These are phyloP conservation scores for Westerdykella sp. DNA, from an alignment of 2,329 filamentous ascomycete species.

Conservation along the genomic window DNA sequence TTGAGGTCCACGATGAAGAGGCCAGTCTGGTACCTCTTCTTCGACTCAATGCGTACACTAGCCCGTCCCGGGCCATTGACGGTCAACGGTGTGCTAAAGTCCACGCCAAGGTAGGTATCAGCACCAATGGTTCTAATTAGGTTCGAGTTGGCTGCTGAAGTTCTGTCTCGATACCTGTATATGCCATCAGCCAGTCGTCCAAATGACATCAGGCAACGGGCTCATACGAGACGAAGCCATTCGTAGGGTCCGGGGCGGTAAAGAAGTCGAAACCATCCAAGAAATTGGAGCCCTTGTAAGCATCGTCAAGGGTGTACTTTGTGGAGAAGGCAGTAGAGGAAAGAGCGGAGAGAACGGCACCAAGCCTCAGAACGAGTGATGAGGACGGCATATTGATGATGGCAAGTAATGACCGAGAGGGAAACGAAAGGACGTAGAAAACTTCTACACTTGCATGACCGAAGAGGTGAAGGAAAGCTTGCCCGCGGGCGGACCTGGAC, in stretches of 20 bases:
- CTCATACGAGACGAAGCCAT: conserved; percentile 23
- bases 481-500: no score
- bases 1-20: conserved; percentile 29
- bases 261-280: conserved; percentile 26
- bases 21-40: conserved; percentile 20
- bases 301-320: conserved; percentile 14
- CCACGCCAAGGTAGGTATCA: conserved; percentile 40
- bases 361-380: conserved; percentile 21
- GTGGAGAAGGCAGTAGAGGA: conserved; percentile 17
- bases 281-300: conserved; percentile 14
- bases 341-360: conserved; percentile 17
- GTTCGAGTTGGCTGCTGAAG: conserved; percentile 2
- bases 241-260: conserved; percentile 17
- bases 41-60: conserved; percentile 26
- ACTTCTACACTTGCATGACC: conserved; percentile 20
- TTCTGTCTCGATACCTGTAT: conserved; percentile 10
- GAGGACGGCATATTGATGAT: conserved; percentile 20
- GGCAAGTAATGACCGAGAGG: conserved; percentile 17
- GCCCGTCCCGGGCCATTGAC: conserved; percentile 15
- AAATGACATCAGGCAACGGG: not conserved
- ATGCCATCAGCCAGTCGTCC: not conserved
- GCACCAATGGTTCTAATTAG: conserved; percentile 4
- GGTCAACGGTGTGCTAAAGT: conserved; percentile 26
- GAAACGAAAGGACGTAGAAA: conserved; percentile 21
- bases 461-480: conserved; percentile 11